Evolutionary conservation across 176 grass and related monocot species (phyloP).

Genomic region (Aegilops umbellulata): DNA sequence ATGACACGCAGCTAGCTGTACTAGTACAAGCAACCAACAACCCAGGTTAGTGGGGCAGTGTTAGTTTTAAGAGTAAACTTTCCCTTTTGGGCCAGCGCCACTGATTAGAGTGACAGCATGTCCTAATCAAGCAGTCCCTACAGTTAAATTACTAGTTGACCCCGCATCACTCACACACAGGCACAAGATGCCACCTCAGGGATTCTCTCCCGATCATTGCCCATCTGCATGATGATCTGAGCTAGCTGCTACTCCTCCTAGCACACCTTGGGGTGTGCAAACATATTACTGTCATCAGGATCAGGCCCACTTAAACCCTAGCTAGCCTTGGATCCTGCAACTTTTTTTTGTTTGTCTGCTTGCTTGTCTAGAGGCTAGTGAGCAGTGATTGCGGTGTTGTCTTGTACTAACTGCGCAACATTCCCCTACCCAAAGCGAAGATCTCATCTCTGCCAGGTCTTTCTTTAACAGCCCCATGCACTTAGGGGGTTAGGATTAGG

Average conservation of each 20-base stretch:
- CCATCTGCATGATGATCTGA: slow-evolving; percentile 40
- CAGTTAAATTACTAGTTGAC: neutral
- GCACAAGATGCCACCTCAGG: slow-evolving; percentile 37
- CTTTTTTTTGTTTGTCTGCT: slow-evolving; percentile 7
- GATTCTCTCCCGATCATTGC: slow-evolving; percentile 33
- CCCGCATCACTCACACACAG: neutral
- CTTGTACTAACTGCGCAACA: slow-evolving; percentile 1
- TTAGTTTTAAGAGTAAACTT: slow-evolving; percentile 11
- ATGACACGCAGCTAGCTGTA: too few species aligned
- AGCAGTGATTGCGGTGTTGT: neutral
- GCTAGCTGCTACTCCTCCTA: slow-evolving; percentile 30
- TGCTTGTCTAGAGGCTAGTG: slow-evolving; percentile 15
- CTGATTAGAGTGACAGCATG: slow-evolving; percentile 7
- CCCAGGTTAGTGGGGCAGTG: neutral
- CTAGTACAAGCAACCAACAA: neutral
- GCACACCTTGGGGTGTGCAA: slow-evolving; percentile 41
- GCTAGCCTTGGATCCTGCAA: slow-evolving; percentile 53
- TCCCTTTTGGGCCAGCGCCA: slow-evolving; percentile 16
- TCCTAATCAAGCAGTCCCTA: slow-evolving; percentile 10
- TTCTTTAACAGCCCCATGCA: slow-evolving; percentile 39
- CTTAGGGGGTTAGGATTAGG: neutral
- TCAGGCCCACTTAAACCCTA: slow-evolving; percentile 52
- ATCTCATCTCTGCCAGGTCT: slow-evolving; percentile 25
- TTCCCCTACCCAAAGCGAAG: slow-evolving; percentile 14
- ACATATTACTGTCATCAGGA: slow-evolving; percentile 32